Evolutionary conservation across 1,284 basidiomycete species (phyloP), one percentile per base, ranked within the genome.

Genomic region (Exobasidium cylindrosporum): DNA sequence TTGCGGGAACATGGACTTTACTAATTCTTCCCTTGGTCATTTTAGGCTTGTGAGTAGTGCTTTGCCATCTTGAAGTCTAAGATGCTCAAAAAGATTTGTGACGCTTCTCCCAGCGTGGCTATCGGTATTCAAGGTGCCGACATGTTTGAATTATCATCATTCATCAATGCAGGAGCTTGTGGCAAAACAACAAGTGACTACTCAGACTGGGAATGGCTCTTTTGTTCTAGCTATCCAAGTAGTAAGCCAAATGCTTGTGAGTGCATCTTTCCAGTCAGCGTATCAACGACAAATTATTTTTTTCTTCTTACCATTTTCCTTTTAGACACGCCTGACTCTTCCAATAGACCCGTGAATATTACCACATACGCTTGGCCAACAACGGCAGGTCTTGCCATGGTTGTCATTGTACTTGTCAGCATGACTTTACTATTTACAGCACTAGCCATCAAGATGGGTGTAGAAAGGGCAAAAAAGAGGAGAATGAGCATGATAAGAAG

Each of bases 51-150:
- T 40, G 35, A 40, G 35, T 10, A 40, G 17, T 40, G 35, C 17
- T 17, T 40, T 40, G 7, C 35, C 35, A 7, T 7, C 35, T 40
- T 17, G 10, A 7, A 40, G 35, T 7, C 35, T 21, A 5, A 24
- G 26, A 50, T 4, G 17, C 17, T 28, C 13, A 4, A 50, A 23
- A 4, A 14, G 21, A 50, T 28, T 13, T 50, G 4, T 50, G 4
- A 13, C 13, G 4, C 26, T 50, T 24, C 26, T 28, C 26, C 14
- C 47, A 50, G 47, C 17, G 47, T 24, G 2, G 47, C 47, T 24
- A 23, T 50, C 47, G 47, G 47, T 28, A 50, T 50, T 24, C 47
- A 50, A 50, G 47, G 21, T 24, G 26, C 4, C 21, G 26, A 50
- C 14, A 21, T 50, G 21, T 24, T 14, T 50, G n/a, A 23, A 4